These are phyloP conservation scores for Spiraea crenata DNA, from an alignment of 331 rosid genomes.

Conservation along the genomic window DNA sequence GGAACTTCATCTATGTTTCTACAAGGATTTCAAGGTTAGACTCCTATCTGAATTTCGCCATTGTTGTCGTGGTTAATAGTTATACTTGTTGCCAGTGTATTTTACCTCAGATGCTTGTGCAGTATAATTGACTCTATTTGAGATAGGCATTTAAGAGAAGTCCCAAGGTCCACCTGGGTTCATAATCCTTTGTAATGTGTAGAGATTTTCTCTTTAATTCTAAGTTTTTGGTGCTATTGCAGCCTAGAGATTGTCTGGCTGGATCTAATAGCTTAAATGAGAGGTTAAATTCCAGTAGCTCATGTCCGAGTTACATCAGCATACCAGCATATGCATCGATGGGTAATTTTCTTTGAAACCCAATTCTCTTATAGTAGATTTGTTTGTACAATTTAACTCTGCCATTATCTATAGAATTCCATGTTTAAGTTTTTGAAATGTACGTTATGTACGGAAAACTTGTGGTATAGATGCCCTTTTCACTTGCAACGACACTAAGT, in stretches of 20 bases:
- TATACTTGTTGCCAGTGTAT: background rate
- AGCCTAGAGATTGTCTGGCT: slow-evolving; percentile 78
- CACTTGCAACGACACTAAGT: background rate
- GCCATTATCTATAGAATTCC: background rate
- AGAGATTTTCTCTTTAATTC: slow-evolving; percentile 13
- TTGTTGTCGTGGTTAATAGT: background rate
- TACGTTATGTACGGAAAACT: slow-evolving; percentile 3
- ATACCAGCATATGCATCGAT: slow-evolving; percentile 48
- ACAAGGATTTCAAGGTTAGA: slow-evolving; percentile 75
- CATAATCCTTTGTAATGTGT: slow-evolving; percentile 3
- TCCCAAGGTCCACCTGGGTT: background rate
- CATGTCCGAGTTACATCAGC: slow-evolving; percentile 75
- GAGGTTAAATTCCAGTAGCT: slow-evolving; percentile 41
- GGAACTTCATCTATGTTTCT: slow-evolving; percentile 86
- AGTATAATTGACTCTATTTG: background rate
- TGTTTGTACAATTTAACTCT: background rate
- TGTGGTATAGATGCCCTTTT: background rate
- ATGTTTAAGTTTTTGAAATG: background rate
- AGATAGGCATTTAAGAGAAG: slow-evolving; percentile 8
- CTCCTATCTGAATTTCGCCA: slow-evolving; percentile 13
- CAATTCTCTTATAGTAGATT: too few relatives aligned
- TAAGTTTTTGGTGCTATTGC: slow-evolving; percentile 29
- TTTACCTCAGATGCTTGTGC: background rate
- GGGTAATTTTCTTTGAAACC: slow-evolving; percentile 34
- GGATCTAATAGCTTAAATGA: slow-evolving; percentile 36